phyloP scores from a whole-genome alignment of 140 eudicot genomes.

The Erigeron philadelphicus region DNA sequence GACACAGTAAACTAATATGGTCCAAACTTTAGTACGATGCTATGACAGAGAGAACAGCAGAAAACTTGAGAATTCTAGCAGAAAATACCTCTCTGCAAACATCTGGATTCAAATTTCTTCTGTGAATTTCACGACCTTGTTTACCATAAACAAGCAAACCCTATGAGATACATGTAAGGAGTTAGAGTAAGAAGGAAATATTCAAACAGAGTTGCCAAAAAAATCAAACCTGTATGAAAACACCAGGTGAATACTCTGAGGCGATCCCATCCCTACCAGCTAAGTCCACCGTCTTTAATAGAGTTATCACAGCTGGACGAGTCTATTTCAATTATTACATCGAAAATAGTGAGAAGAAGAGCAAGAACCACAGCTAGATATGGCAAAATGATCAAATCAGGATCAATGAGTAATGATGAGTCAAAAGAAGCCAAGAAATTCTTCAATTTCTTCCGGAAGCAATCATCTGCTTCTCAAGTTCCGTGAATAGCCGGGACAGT shows the following conservation, averaged over 20 bases:
- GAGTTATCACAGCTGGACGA: slow-evolving; percentile 66
- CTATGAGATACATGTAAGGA: slow-evolving; percentile 32
- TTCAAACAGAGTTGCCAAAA: neutral
- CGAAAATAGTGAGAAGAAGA: slow-evolving; percentile 11
- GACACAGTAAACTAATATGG: neutral
- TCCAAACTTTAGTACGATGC: slow-evolving; percentile 5
- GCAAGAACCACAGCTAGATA: slow-evolving; percentile 2
- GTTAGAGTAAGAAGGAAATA: neutral
- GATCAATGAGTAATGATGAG: neutral
- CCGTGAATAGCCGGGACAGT: neutral
- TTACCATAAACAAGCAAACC: slow-evolving; percentile 94
- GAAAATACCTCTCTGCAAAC: slow-evolving; percentile 72
- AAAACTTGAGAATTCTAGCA: neutral
- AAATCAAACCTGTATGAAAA: slow-evolving; percentile 71
- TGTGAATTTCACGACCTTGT: slow-evolving; percentile 79
- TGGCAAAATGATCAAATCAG: neutral
- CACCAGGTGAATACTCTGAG: slow-evolving; percentile 85
- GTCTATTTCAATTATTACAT: slow-evolving; percentile 39
- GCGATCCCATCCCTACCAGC: slow-evolving; percentile 74
- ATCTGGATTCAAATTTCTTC: slow-evolving; percentile 54
- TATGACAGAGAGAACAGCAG: slow-evolving; percentile 3
- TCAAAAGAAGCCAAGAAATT: neutral
- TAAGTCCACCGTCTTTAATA: slow-evolving; percentile 66
- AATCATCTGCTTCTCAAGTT: no score
- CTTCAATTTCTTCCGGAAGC: no score